Base-by-base conservation (phyloP, 192 early-diverging fungal genomes). In the Umbelopsis ramanniana region DNA sequence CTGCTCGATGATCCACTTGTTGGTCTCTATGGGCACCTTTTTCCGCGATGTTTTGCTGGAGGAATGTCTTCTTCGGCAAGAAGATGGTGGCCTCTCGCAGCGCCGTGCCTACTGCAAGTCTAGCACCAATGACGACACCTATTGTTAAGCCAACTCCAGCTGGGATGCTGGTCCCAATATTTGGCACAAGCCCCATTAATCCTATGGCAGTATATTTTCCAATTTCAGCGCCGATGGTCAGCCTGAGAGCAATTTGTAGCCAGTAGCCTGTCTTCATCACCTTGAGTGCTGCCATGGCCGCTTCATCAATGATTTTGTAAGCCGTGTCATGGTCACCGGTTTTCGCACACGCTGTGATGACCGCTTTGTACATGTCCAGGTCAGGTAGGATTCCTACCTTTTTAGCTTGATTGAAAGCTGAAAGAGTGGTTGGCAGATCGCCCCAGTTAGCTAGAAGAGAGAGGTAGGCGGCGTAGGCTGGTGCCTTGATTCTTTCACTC, bases 311-410 rank as follows among this genome's bases (percentile, higher is more conserved):
- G 6, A 52, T 52, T 29, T 70, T 54, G 21, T 52, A 38, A 2
- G 69, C 69, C 29, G 45, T 23, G 23, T 47, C 46, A 17, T 53
- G 24, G 38, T 70, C 47, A 11, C 69, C 69, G 17, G 5, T 35
- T 54, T 70, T 70, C 22, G 69, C 69, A 35, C 69, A 53, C 24
- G 69, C 47, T 2, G 69, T 40, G 26, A 70, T 50, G 45, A 70
- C 46, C 22, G 69, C 69, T 21, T 50, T 48, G 47, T 70, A 70
- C 69, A 70, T 70, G 14, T 70, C 69, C 53, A 50, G 19, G 29
- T 50, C 48, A 0, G 69, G 69, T 12, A 70, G 50, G 47, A 70
- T 70, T 3, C 69, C 69, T 14, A 24, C 40, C 21, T 50, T 38
- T 48, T 54, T 46, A 0, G 69, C 69, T 37, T 14, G 33, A 14